These are phyloP conservation scores for Penicillium sp. DNA, from an alignment of 2,329 filamentous ascomycete genomes.

Conservation along the genomic window DNA sequence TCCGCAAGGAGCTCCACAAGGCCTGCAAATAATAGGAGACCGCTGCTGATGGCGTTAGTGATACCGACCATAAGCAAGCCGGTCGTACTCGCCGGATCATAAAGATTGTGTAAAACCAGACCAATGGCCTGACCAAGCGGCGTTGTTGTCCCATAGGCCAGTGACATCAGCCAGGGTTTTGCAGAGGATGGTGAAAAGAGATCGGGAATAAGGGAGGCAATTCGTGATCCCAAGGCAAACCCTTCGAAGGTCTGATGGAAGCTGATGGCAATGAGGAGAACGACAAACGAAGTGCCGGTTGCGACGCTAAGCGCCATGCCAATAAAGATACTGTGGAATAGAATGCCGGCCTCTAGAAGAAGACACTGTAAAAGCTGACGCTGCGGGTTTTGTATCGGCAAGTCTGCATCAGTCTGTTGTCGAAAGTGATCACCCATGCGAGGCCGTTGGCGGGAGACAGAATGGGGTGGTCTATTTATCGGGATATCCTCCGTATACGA, in stretches of 20 bases:
- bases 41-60: slow-evolving; percentile 82
- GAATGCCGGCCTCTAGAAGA: slow-evolving; percentile 75
- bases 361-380: slow-evolving; percentile 72
- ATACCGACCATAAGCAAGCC: slow-evolving; percentile 79
- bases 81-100: slow-evolving; percentile 72
- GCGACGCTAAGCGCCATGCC: slow-evolving; percentile 82
- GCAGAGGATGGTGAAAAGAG: slow-evolving; percentile 67
- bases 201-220: slow-evolving; percentile 67
- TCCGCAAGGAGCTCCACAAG: slow-evolving; percentile 81
- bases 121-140: slow-evolving; percentile 82
- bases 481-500: slow-evolving; percentile 28
- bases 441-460: slow-evolving; percentile 6
- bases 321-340: slow-evolving; percentile 83
- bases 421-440: slow-evolving; percentile 15
- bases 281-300: slow-evolving; percentile 73
- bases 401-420: slow-evolving; percentile 28
- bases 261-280: slow-evolving; percentile 74
- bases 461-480: slow-evolving; percentile 14
- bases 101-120: slow-evolving; percentile 71
- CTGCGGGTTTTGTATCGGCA: slow-evolving; percentile 56
- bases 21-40: slow-evolving; percentile 75
- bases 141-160: slow-evolving; percentile 67
- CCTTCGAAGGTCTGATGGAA: slow-evolving; percentile 90
- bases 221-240: slow-evolving; percentile 78
- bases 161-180: slow-evolving; percentile 69